Evolutionary conservation across 192 early-diverging fungal genomes (phyloP).

Genomic region (Backusella liffmaniae): DNA sequence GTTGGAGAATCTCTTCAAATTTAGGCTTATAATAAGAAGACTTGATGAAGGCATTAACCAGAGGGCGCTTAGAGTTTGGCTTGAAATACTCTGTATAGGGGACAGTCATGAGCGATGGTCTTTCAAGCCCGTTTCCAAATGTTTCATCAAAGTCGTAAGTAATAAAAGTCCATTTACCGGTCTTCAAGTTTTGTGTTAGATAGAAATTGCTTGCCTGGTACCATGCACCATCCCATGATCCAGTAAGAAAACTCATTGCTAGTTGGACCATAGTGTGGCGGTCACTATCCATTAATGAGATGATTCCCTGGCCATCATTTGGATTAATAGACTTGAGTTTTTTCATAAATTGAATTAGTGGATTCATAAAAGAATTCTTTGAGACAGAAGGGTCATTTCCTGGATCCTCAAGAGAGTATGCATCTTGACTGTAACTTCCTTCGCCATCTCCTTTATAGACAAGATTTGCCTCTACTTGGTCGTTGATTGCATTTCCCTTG

Average conservation of each 20-base stretch:
- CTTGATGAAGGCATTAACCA: conserved; percentile 27
- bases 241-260: conserved; percentile 39
- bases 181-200: conserved; percentile 34
- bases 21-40: conserved; percentile 33
- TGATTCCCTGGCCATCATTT: conserved; percentile 1
- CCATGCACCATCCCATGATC: conserved; percentile 44
- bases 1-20: conserved; percentile 39
- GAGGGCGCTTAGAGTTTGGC: conserved; percentile 24
- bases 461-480: conserved; percentile 16
- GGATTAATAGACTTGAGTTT: conserved; percentile 1
- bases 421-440: conserved; percentile 14
- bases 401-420: conserved; percentile 20
- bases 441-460: conserved; percentile 13
- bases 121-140: conserved; percentile 35
- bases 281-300: conserved; percentile 6
- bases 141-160: conserved; percentile 46
- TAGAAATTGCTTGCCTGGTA: conserved; percentile 41
- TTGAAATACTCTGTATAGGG: conserved; percentile 34
- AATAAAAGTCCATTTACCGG: conserved; percentile 39
- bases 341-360: conserved; percentile 3
- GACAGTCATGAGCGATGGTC: conserved; percentile 18
- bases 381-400: background rate
- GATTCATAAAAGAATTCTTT: conserved; percentile 13
- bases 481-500: conserved; percentile 22
- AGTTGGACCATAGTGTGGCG: conserved; percentile 30